Base-by-base conservation (phyloP, 2,329 filamentous ascomycete genomes). In the Pseudopithomyces maydicus region DNA sequence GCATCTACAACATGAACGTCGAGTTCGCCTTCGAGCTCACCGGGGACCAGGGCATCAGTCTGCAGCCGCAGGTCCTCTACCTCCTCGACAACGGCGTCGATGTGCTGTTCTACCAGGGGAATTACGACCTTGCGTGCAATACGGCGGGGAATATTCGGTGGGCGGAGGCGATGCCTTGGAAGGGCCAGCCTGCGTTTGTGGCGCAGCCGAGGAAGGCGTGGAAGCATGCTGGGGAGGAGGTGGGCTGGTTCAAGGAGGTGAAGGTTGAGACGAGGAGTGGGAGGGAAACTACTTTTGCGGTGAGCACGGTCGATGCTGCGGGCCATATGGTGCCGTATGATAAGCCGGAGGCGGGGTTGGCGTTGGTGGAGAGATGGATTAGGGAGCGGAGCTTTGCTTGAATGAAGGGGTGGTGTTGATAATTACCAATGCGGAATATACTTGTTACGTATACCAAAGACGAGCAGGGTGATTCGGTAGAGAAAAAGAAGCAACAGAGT, bases 121-220 rank as follows among this genome's bases (percentile, higher is more conserved):
- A 78, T 50, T 58, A 77, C 1, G 76, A 78, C 55, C 65, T 78
- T 45, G 76, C 74, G 8, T 79, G 77, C 52, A 79, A 79, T 51
- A 77, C 76, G 6, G 75, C 75, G 11, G 75, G 76, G 0, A 78
- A 76, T 41, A 68, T 57, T 52, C 65, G 75, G 26, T 79, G 74
- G 74, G 76, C 78, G 17, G 74, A 73, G 17, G 72, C 67, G 10
- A 71, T 81, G 69, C 57, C 67, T 2, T 82, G 79, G 79, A 78
- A 76, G 50, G 78, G 78, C 1, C 78, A 80, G 63, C 69, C 78
- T 2, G 76, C 74, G 11, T 81, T 80, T 63, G 72, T 71, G 0
- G 66, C 74, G 6, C 69, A 77, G 62, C 44, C 61, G 11, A 70
- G 69, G 60, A 59, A 57, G 48, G 32, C 26, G 6, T 74, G 71